Percentiles rank a stretch among this genome's conserved stretches.
phyloP scores from a whole-genome alignment of 768 basidiomycete genomes.

The Leccinum ochraceum region DNA sequence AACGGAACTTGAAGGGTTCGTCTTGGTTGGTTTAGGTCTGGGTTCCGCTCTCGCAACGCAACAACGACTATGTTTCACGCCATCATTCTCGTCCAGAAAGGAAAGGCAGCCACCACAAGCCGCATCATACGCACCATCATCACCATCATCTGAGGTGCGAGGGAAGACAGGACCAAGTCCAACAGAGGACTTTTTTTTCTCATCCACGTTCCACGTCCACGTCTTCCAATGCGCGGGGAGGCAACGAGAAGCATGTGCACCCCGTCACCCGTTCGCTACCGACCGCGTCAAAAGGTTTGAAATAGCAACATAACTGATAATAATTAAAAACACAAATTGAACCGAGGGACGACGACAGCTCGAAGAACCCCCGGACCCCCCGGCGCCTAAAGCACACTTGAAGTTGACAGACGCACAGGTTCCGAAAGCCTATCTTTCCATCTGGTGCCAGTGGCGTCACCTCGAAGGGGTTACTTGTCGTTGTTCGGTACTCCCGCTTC shows the following conservation, averaged over 20 bases:
- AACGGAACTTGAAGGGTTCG: not conserved
- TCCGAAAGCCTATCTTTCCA: not conserved
- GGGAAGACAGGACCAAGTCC: not conserved
- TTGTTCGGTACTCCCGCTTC: not conserved
- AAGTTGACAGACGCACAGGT: not conserved
- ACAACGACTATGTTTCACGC: not conserved
- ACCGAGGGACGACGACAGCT: not conserved
- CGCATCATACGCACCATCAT: not conserved
- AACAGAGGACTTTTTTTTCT: not conserved
- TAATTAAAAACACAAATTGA: not conserved
- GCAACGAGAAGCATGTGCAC: conserved; percentile 18
- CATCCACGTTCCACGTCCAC: not conserved
- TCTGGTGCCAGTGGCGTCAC: not conserved
- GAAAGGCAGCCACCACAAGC: not conserved
- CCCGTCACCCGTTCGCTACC: conserved; percentile 25
- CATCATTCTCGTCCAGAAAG: not conserved
- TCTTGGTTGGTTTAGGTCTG: not conserved
- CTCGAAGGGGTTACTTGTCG: not conserved
- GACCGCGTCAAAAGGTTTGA: not conserved
- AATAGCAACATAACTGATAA: not conserved
- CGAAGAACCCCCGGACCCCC: not conserved
- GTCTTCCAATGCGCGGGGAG: not conserved
- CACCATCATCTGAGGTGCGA: not conserved
- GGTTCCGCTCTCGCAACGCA: not conserved
- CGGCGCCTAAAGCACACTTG: not conserved